Base-by-base conservation (phyloP, 2,329 filamentous ascomycete genomes). In the Intubia oerlemansii region DNA sequence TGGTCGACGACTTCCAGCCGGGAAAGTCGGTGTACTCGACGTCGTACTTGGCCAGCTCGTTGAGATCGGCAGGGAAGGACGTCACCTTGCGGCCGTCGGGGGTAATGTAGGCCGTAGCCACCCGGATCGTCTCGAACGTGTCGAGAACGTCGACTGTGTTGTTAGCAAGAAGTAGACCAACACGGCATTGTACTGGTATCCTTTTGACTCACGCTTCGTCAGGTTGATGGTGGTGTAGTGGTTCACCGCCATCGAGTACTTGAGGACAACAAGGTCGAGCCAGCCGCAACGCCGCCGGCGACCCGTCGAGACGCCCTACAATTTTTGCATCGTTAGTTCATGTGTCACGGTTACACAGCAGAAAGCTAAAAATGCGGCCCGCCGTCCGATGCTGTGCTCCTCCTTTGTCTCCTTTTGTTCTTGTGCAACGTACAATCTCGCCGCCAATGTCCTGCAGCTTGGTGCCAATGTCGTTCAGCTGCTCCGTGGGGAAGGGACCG, bases 61-160 rank as follows among this genome's bases (percentile, higher is more conserved):
- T 27, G 11, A 68, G 56, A 41, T 75, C 64, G 7, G 71, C 68
- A 5, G 62, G 76, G 58, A 76, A 80, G 10, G 59, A 66, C 12
- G 62, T 55, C 9, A 75, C 48, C 31, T 53, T 51, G 42, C 62
- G 44, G 24, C 51, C 51, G 1, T 50, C 53, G 23, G 51, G 44
- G 30, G 56, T 46, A 40, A 58, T 59, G 53, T 91, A 91, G 3
- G 66, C 69, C 10, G 75, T 65, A 12, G 75, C 76, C 28, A 79
- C 58, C 32, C 82, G 77, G 50, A 90, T 63, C 42, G 68, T 71
- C 8, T 65, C 57, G 45, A 91, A 81, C 18, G 65, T 65, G 45
- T 82, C 76, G 11, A 82, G 58, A 21, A 81, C 60, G 40, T 79
- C 72, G 14, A 78, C 49, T 68, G 59, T 10, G n/a, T n/a, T n/a